Evolutionary conservation across 306 rosid species (phyloP), one percentile per base, ranked within the genome.

Genomic region (Morella rubra): DNA sequence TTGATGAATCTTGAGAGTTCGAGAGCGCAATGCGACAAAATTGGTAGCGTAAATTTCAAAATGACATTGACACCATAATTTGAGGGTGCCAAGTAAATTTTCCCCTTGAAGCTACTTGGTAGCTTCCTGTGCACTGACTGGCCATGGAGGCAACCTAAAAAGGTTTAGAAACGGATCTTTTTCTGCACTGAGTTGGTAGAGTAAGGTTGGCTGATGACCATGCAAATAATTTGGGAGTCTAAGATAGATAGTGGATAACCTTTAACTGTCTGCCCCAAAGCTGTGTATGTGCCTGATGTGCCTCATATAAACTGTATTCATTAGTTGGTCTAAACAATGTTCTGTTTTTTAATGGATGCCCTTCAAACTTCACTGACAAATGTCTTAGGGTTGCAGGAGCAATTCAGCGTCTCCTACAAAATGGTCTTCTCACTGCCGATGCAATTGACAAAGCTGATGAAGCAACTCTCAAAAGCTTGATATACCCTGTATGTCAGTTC

Each of bases 381-480:
- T 74, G 55, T 76, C 76, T 78, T 56, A 72, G 83, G 71, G 80
- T 66, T 83, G 85, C 85, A 91, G 98, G 98, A 84, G 98, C 97
- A 64, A 82, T 90, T 76, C 89, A 84, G 72, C 91, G 96, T 71
- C 96, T 91, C 72, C 90, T 75, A 71, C 83, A 90, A 80, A 87
- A 88, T 76, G 85, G 65, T 74, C 86, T 94, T 77, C 97, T 94
- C 50, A 71, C 90, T 11, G 96, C 96, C 52, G 91, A 89, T 70
- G 86, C 91, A 71, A 85, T 94, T 73, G 87, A 85, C 87, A 89
- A 81, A 79, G 91, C 87, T 32, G 97, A 91, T 74, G 96, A 94
- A 87, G 91, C 85, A 85, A 87, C 83, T 72, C 82, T 91, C 74
- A 91, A 84, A 87, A 80, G 84, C 75, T 70, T 90, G 81, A 91